These are phyloP conservation scores for Colletotrichum godetiae DNA, from an alignment of 2,329 filamentous ascomycete species.

Conservation along the genomic window DNA sequence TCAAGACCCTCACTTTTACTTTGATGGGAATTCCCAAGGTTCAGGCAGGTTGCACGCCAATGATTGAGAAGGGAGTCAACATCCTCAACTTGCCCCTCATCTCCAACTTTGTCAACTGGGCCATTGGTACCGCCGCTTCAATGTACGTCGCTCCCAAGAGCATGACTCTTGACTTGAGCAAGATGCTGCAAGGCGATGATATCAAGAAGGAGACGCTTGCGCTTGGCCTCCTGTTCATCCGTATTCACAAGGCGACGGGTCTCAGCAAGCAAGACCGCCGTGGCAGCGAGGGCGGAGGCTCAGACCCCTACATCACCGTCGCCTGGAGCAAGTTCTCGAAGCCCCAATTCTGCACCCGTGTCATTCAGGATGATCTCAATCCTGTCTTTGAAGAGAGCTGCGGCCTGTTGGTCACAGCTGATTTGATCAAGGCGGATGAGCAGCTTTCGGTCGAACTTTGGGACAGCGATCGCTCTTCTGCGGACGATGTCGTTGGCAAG, in stretches of 20 bases:
- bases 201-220: slow-evolving; percentile 91
- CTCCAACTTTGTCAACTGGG: slow-evolving; percentile 96
- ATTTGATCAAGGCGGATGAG: slow-evolving; percentile 93
- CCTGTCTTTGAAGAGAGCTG: slow-evolving; percentile 92
- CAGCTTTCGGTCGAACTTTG: slow-evolving; percentile 93
- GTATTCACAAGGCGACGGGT: slow-evolving; percentile 87
- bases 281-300: slow-evolving; percentile 86
- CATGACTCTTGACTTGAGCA: slow-evolving; percentile 90
- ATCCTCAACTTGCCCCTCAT: slow-evolving; percentile 92
- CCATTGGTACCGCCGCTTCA: slow-evolving; percentile 85
- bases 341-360: slow-evolving; percentile 96
- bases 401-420: slow-evolving; percentile 86
- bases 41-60: slow-evolving; percentile 88
- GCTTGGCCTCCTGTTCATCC: slow-evolving; percentile 89
- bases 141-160: slow-evolving; percentile 96
- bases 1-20: slow-evolving; percentile 92
- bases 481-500: slow-evolving; percentile 95
- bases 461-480: slow-evolving; percentile 93
- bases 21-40: slow-evolving; percentile 95
- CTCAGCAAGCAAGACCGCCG: slow-evolving; percentile 91
- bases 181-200: slow-evolving; percentile 90
- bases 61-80: slow-evolving; percentile 91
- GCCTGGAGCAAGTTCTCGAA: slow-evolving; percentile 97
- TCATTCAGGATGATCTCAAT: slow-evolving; percentile 94
- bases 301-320: slow-evolving; percentile 94